phyloP scores from a whole-genome alignment of 2,329 filamentous ascomycete genomes.

The Sphaerostilbella broomeana region DNA sequence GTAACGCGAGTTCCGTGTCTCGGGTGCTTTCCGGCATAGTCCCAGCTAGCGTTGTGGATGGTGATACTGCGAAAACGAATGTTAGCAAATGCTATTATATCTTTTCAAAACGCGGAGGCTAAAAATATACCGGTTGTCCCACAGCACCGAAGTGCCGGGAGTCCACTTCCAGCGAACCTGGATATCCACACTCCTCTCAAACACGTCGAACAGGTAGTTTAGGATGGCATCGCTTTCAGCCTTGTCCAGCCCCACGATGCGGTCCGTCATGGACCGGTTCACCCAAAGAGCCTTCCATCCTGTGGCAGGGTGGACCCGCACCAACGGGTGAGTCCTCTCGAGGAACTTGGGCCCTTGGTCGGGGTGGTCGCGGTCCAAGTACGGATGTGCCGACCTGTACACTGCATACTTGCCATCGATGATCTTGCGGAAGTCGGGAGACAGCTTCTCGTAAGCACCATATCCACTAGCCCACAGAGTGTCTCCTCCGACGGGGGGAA shows the following conservation, averaged over 20 bases:
- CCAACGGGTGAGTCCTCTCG: constrained; percentile 62
- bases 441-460: constrained; percentile 65
- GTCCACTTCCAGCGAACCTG: constrained; percentile 69
- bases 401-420: constrained; percentile 62
- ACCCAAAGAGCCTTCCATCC: constrained; percentile 71
- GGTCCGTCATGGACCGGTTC: constrained; percentile 61
- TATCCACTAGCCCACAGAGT: constrained; percentile 69
- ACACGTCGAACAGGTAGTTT: constrained; percentile 60
- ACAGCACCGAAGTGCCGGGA: constrained; percentile 57
- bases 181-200: constrained; percentile 63
- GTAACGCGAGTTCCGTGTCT: constrained; percentile 68
- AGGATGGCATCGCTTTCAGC: constrained; percentile 63
- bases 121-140: constrained; percentile 56
- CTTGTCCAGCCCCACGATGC: constrained; percentile 62
- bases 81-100: not conserved
- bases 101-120: not conserved
- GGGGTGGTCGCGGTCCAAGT: constrained; percentile 58
- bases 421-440: constrained; percentile 61
- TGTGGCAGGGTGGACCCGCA: constrained; percentile 64
- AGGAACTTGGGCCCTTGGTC: constrained; percentile 56
- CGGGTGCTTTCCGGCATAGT: constrained; percentile 60
- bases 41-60: constrained; percentile 69
- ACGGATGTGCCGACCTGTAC: constrained; percentile 59
- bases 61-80: constrained; percentile 45
- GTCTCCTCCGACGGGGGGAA: constrained; percentile 60